A percentile compares a stretch with the other conserved stretches of the same genome.
Evolutionary conservation across 768 basidiomycete species (phyloP).

Genomic region (Daedalea quercina): DNA sequence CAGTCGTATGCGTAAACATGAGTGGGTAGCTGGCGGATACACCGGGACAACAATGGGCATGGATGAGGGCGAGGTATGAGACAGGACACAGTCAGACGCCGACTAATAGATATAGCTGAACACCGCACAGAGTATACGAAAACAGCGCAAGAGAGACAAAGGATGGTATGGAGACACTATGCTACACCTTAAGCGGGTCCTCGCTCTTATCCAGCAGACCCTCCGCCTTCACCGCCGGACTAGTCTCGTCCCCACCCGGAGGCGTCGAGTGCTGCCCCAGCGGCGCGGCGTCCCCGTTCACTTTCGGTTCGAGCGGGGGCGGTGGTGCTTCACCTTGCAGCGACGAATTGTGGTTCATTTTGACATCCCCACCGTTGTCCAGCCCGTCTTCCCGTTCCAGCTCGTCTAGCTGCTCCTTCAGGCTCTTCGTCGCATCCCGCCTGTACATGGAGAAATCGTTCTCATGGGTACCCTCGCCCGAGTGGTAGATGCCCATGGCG

Average conservation of each 20-base stretch:
- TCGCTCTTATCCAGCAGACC: constrained; percentile 64
- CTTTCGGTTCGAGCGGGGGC: constrained; percentile 40
- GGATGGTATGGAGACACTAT: not conserved
- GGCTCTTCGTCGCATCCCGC: constrained; percentile 47
- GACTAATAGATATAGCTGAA: not conserved
- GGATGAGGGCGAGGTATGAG: not conserved
- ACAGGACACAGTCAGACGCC: not conserved
- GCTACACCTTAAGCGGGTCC: constrained; percentile 39
- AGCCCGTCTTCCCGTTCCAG: constrained; percentile 34
- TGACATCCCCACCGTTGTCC: constrained; percentile 29
- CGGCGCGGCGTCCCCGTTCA: constrained; percentile 42
- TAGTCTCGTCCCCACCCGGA: constrained; percentile 48
- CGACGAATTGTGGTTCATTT: constrained; percentile 13
- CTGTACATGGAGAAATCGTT: constrained; percentile 15
- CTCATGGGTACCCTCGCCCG: not conserved
- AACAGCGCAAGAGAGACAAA: not conserved
- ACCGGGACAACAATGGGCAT: constrained; percentile 3
- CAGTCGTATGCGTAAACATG: not conserved
- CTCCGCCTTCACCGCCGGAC: constrained; percentile 49
- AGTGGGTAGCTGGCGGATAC: not conserved
- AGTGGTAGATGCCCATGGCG: not conserved
- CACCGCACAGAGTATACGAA: not conserved
- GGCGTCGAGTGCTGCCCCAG: constrained; percentile 39
- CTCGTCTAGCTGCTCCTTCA: constrained; percentile 58
- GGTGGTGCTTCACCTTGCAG: constrained; percentile 41